Evolutionary conservation across 371 early-diverging fungal species (phyloP).

Genomic region (Cokeromyces recurvatus): DNA sequence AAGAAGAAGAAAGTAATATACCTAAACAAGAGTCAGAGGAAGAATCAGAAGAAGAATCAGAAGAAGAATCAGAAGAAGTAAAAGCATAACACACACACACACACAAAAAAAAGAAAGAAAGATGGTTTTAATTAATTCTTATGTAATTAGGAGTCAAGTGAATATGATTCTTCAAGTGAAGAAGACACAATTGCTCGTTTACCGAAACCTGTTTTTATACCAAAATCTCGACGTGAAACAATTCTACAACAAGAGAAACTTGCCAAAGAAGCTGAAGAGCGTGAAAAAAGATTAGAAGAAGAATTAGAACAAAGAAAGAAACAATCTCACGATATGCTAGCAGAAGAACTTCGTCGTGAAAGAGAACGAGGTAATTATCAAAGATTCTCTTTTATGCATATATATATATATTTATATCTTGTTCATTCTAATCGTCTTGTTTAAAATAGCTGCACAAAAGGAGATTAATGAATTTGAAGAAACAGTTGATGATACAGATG

Average conservation of each 20-base stretch:
- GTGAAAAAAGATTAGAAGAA: constrained; percentile 40
- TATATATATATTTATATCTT: too few species aligned
- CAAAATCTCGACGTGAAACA: constrained; percentile 73
- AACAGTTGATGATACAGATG: constrained; percentile 90
- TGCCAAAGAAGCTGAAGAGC: constrained; percentile 60
- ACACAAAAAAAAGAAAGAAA: too few species aligned
- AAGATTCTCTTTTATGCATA: background rate
- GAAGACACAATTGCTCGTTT: constrained; percentile 37
- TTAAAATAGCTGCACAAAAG: constrained; percentile 17
- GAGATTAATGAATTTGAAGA: constrained; percentile 23
- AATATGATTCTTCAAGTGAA: constrained; percentile 63
- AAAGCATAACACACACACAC: too few species aligned
- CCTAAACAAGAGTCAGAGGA: constrained; percentile 20
- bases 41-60: constrained; percentile 30
- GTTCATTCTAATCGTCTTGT: background rate
- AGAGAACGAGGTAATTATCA: constrained; percentile 19
- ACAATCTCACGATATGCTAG: constrained; percentile 74
- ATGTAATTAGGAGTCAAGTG: constrained; percentile 56
- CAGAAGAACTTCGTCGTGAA: constrained; percentile 60
- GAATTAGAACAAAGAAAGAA: constrained; percentile 63
- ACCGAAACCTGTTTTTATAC: constrained; percentile 83
- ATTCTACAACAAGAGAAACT: constrained; percentile 58
- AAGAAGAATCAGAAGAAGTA: constrained; percentile 25
- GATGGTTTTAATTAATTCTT: too few species aligned
- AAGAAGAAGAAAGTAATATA: constrained; percentile 16